Evolutionary conservation across 208 protist genomes (phyloP).

Genomic region (Leishmania tropica): DNA sequence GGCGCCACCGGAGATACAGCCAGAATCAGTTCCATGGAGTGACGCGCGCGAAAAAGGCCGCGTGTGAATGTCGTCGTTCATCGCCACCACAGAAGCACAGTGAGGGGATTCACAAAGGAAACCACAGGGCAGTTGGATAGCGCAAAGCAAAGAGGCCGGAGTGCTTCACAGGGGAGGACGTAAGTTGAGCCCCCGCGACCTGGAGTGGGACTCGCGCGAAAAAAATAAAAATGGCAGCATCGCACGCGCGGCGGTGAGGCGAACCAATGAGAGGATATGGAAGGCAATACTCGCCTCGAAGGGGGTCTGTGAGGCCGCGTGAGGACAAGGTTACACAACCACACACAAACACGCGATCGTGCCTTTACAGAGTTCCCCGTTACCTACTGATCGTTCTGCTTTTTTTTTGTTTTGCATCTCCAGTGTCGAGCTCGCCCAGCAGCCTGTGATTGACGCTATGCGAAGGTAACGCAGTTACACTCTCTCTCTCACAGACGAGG

Average conservation of each 20-base stretch:
- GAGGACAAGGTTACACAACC: background rate
- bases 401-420: background rate
- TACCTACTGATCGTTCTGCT: background rate
- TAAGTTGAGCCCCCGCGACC: background rate
- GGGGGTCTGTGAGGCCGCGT: background rate
- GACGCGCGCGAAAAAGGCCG: background rate
- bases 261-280: background rate
- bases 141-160: background rate
- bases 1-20: background rate
- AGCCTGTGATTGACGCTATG: background rate
- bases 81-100: background rate
- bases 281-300: background rate
- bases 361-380: background rate
- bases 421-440: background rate
- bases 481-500: background rate
- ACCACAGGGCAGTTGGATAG: background rate
- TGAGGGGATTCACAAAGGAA: background rate
- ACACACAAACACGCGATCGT: background rate
- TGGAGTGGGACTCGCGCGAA: background rate
- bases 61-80: background rate
- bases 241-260: background rate
- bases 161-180: background rate
- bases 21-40: background rate
- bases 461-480: background rate
- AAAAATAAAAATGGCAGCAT: background rate